phyloP scores from a whole-genome alignment of 108 stramenopile species.

The Cyclostephanos invisitatus region DNA sequence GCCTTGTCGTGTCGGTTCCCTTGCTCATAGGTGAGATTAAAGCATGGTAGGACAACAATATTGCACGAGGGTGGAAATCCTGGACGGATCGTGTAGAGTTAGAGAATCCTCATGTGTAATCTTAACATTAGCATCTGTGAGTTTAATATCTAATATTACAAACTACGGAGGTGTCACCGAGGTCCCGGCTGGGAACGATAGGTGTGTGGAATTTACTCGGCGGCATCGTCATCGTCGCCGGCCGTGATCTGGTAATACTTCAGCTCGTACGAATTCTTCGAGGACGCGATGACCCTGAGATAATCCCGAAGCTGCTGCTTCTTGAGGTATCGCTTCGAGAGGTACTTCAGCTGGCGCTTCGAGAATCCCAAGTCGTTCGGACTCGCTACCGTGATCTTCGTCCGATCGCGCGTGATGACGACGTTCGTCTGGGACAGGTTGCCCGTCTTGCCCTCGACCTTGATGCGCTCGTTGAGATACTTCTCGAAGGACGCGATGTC shows the following conservation, averaged over 20 bases:
- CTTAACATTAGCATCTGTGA: too few species aligned
- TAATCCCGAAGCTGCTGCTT: constrained; percentile 98
- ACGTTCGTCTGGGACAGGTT: constrained; percentile 77
- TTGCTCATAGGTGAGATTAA: too few species aligned
- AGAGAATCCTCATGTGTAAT: too few species aligned
- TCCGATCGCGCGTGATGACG: constrained; percentile 86
- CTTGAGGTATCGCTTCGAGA: constrained; percentile 99
- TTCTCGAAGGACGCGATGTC: constrained; percentile 98
- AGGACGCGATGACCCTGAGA: constrained; percentile 95
- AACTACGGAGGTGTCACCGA: too few species aligned
- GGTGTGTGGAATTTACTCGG: too few species aligned
- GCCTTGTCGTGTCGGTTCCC: too few species aligned
- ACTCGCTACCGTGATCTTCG: constrained; percentile 88
- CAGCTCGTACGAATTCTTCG: constrained; percentile 92
- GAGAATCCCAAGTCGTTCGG: constrained; percentile 90
- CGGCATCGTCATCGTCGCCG: constrained; percentile 79
- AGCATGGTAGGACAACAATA: too few species aligned
- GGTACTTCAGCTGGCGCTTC: constrained; percentile 99
- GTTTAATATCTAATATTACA: too few species aligned
- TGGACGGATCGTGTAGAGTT: too few species aligned
- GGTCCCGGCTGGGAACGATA: too few species aligned
- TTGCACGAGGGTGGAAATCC: too few species aligned
- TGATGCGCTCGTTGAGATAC: constrained; percentile 97
- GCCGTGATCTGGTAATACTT: constrained; percentile 79
- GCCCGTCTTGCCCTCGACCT: constrained; percentile 87